Evolutionary conservation across 257 asterid genomes (phyloP).

Genomic region (Nicotiana paniculata): DNA sequence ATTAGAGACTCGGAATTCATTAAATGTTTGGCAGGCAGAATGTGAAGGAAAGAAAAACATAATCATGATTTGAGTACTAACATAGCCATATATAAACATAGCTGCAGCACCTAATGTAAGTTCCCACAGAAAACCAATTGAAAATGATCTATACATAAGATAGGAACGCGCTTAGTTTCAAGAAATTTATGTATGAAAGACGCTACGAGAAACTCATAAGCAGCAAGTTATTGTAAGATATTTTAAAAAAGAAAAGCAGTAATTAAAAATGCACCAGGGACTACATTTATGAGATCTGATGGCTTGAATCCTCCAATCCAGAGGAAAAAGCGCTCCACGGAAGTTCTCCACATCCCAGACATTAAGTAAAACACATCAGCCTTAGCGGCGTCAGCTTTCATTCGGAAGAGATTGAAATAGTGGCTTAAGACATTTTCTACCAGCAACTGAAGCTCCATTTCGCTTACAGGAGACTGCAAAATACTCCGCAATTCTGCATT

Average conservation of each 20-base stretch:
- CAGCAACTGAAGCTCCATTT: constrained; percentile 42
- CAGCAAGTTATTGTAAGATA: not conserved
- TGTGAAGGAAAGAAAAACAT: not conserved
- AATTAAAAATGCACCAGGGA: not conserved
- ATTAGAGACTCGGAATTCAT: not conserved
- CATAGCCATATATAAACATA: not conserved
- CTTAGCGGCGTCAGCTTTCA: constrained; percentile 76
- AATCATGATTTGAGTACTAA: not conserved
- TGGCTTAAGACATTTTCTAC: constrained; percentile 59
- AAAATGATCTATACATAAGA: not conserved
- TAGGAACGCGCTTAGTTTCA: not conserved
- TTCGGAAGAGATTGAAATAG: constrained; percentile 59
- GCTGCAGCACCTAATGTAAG: not conserved
- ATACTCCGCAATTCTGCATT: constrained; percentile 48
- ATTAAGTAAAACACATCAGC: constrained; percentile 77
- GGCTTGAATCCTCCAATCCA: constrained; percentile 99
- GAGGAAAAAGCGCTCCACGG: constrained; percentile 77
- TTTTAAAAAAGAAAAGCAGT: not conserved
- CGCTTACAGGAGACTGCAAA: constrained; percentile 50
- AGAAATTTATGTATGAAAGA: not conserved
- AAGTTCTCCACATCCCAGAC: constrained; percentile 78
- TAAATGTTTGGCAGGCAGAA: not conserved
- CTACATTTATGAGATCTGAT: constrained; percentile 77
- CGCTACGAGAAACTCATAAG: not conserved
- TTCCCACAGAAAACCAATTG: not conserved